These are phyloP conservation scores for Phytopythium aichiense DNA, from an alignment of 352 stramenopile species.

Conservation along the genomic window DNA sequence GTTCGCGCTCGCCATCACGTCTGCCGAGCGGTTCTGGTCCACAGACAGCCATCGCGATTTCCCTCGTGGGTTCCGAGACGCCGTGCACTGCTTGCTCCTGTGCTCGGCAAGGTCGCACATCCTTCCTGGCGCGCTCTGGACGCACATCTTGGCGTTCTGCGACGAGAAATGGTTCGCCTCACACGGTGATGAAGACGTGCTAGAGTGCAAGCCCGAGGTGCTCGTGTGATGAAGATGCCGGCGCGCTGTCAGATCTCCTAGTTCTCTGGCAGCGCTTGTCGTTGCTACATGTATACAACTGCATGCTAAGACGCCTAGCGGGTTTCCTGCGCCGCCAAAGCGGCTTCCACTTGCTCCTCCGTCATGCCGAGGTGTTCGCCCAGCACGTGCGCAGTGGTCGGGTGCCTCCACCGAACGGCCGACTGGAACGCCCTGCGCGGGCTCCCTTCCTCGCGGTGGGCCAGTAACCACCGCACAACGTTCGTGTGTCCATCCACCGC, in stretches of 20 bases:
- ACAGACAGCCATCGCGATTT: conserved; percentile 39
- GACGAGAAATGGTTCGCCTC: conserved; percentile 45
- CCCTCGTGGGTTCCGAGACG: conserved; percentile 30
- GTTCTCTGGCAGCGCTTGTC: no score
- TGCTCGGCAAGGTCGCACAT: conserved; percentile 36
- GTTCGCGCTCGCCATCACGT: conserved; percentile 49
- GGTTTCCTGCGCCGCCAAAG: not conserved
- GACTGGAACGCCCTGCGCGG: conserved; percentile 20
- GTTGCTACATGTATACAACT: not conserved
- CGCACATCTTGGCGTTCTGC: conserved; percentile 51
- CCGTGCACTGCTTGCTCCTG: conserved; percentile 35
- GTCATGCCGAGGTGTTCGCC: conserved; percentile 3
- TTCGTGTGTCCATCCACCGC: conserved; percentile 22
- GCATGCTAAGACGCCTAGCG: not conserved
- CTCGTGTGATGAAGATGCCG: not conserved
- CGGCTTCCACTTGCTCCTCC: not conserved
- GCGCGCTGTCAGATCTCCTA: not conserved
- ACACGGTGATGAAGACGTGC: not conserved
- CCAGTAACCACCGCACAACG: conserved; percentile 20
- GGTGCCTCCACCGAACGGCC: conserved; percentile 25
- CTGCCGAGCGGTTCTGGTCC: conserved; percentile 40
- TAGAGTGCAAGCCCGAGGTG: not conserved
- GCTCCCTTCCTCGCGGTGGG: conserved; percentile 15
- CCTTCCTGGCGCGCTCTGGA: conserved; percentile 48
- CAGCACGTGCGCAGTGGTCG: conserved; percentile 22